These are phyloP conservation scores for Exsudoporus floridanus DNA, from an alignment of 1,284 basidiomycete genomes.

Conservation along the genomic window DNA sequence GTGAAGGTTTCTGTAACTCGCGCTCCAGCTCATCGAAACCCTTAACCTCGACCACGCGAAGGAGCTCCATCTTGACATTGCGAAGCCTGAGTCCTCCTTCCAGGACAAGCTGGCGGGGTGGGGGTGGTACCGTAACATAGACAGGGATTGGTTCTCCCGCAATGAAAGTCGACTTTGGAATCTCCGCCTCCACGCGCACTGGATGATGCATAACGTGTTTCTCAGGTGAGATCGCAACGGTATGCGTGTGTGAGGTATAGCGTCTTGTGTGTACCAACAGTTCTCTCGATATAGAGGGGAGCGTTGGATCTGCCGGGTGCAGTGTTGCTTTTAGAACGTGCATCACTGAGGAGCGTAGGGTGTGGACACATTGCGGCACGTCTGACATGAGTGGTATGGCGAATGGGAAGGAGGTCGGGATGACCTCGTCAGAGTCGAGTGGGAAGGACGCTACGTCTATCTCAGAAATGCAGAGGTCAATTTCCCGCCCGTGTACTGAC, in stretches of 20 bases:
- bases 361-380: constrained; percentile 74
- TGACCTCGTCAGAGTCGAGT: constrained; percentile 34
- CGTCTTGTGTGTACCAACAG: constrained; percentile 69
- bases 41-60: constrained; percentile 58
- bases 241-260: constrained; percentile 63
- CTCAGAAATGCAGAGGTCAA: constrained; percentile 62
- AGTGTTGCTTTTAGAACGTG: constrained; percentile 68
- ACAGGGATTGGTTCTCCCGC: constrained; percentile 70
- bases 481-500: constrained; percentile 53
- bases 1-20: constrained; percentile 30
- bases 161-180: constrained; percentile 68
- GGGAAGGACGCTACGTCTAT: constrained; percentile 48
- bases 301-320: constrained; percentile 46
- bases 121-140: constrained; percentile 75
- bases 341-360: constrained; percentile 63
- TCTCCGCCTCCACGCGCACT: constrained; percentile 61
- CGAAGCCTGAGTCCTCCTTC: constrained; percentile 67
- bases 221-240: constrained; percentile 56
- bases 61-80: constrained; percentile 71
- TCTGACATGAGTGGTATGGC: constrained; percentile 72
- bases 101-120: constrained; percentile 59
- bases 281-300: constrained; percentile 50
- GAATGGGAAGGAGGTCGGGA: constrained; percentile 69
- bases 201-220: constrained; percentile 58
- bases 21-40: constrained; percentile 38